Evolutionary conservation across 257 asterid genomes (phyloP).

Genomic region (Nyctanthes arbortristis): DNA sequence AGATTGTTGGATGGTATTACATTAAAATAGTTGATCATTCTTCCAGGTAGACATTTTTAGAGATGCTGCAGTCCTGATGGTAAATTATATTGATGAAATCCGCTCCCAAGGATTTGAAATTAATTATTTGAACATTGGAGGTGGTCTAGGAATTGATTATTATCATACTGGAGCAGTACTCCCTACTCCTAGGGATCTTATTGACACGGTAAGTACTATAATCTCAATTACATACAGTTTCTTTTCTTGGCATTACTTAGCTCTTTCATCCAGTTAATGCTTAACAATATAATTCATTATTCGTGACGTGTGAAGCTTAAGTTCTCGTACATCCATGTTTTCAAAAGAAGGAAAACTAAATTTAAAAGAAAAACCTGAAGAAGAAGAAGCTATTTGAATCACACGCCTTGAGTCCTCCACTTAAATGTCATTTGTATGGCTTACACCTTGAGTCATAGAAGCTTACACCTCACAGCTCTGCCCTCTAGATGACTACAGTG

Average conservation of each 20-base stretch:
- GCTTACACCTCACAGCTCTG: too few species aligned
- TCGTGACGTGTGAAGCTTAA: too few species aligned
- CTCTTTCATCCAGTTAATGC: not conserved
- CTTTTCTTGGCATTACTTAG: not conserved
- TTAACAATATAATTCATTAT: too few species aligned
- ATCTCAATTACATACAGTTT: slow-evolving; percentile 11
- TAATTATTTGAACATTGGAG: slow-evolving; percentile 87
- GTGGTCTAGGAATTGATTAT: slow-evolving; percentile 96
- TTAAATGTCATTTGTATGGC: too few species aligned
- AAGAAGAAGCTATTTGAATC: too few species aligned
- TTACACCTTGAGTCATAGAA: too few species aligned
- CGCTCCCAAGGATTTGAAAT: slow-evolving; percentile 93
- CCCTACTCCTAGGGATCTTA: slow-evolving; percentile 88
- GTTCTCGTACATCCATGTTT: too few species aligned
- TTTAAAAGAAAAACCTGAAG: too few species aligned
- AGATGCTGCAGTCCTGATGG: slow-evolving; percentile 97
- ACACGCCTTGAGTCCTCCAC: too few species aligned
- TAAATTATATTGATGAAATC: slow-evolving; percentile 83
- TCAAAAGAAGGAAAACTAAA: too few species aligned
- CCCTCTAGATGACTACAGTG: too few species aligned
- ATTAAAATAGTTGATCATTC: slow-evolving; percentile 2
- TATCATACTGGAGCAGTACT: slow-evolving; percentile 89
- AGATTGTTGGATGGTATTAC: not conserved
- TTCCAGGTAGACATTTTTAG: slow-evolving; percentile 92
- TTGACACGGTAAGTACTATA: slow-evolving; percentile 65